Evolutionary conservation across 306 rosid species (phyloP).

Genomic region (Quercus bicolor): DNA sequence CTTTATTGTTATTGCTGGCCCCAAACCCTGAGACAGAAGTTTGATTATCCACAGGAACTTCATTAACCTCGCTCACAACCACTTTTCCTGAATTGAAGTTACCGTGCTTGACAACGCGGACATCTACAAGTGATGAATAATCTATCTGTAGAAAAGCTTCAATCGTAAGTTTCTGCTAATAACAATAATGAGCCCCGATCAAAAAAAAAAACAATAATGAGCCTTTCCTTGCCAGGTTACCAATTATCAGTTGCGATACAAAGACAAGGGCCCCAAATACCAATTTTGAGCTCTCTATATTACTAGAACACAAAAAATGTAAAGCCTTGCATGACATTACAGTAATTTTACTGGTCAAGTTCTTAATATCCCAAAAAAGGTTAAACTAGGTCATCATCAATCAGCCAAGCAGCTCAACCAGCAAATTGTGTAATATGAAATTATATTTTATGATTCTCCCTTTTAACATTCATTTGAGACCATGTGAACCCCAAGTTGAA

Average conservation of each 20-base stretch:
- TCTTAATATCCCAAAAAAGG: background rate
- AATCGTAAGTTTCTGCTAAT: constrained; percentile 23
- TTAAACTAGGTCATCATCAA: background rate
- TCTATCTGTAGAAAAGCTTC: constrained; percentile 38
- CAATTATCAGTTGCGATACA: background rate
- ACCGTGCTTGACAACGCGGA: constrained; percentile 39
- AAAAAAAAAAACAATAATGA: background rate
- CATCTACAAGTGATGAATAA: constrained; percentile 47
- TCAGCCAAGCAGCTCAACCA: background rate
- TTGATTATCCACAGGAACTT: constrained; percentile 10
- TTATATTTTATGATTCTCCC: background rate
- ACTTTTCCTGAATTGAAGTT: constrained; percentile 27
- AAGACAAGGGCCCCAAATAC: background rate
- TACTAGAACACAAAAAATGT: background rate
- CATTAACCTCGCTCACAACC: background rate
- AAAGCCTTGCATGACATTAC: background rate
- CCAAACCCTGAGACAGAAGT: constrained; percentile 27
- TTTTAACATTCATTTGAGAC: background rate
- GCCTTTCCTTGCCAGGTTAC: background rate
- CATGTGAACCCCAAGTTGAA: background rate
- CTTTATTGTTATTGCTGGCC: constrained; percentile 9
- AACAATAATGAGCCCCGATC: background rate
- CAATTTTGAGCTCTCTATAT: background rate
- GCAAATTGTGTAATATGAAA: background rate
- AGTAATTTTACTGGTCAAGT: background rate